Evolutionary conservation across 208 protist species (phyloP), one percentile per base, ranked within the genome.

Genomic region (Leishmania tarentolae): DNA sequence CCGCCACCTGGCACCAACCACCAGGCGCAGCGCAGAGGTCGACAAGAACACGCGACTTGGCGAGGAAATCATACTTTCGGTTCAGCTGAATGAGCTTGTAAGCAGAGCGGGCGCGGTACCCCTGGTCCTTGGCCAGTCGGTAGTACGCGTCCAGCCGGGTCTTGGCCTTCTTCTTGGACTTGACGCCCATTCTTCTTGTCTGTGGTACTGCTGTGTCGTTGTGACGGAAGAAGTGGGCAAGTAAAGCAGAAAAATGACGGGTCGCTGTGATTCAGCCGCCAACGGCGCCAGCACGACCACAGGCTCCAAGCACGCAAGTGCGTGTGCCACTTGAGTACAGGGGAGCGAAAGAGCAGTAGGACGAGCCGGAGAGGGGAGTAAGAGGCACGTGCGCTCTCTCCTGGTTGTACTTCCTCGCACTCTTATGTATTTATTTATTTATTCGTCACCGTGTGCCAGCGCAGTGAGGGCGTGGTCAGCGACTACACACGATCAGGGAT

Each of bases 41-140:
- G 9, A 99, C 87, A 57, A 98, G 80, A 52, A 95, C 92, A 35
- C 93, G 88, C 17, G 98, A 94, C 73, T 94, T 94, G 37, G 87
- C 86, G 21, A 99, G 93, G 84, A 99, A 99, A 83, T 99, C 95
- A 85, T 99, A 99, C 90, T 99, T 99, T 85, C 99, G 96, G 87
- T 99, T 99, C 0, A 99, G 91, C 93, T 99, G 99, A 57, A 99
- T 98, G 19, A 99, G 90, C 91, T 99, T 99, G 95, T 99, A 99
- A 31, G 99, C 98, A 52, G 99, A 98, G 94, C 99, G 98, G 40
- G 98, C 96, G 78, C 99, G 92, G 85, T 98, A 99, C 50, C 99
- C 99, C 82, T 99, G 98, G 74, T 99, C 98, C 95, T 99, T 99
- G 52, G 99, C 99, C 37, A 99, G 86, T 65, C 99, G 89, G 90